A percentile compares a stretch with the other conserved stretches of the same genome.
Evolutionary conservation across 768 basidiomycete genomes (phyloP).

Genomic region (Coprinellus aureogranulatus): DNA sequence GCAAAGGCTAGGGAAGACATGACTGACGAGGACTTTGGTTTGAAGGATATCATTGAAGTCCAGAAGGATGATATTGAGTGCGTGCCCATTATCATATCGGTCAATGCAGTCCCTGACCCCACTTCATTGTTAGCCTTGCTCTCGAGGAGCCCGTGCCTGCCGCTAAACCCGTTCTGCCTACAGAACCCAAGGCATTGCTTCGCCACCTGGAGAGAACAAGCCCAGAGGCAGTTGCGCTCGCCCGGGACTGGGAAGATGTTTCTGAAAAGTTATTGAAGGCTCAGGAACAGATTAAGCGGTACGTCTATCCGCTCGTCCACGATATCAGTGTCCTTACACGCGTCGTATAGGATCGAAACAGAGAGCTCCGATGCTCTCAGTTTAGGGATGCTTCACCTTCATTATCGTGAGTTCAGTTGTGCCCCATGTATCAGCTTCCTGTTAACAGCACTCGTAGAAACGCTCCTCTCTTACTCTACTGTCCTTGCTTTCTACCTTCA

Average conservation of each 20-base stretch:
- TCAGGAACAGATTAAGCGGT: constrained; percentile 56
- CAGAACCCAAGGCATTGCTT: constrained; percentile 59
- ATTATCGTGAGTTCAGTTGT: constrained; percentile 70
- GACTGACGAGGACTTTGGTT: constrained; percentile 79
- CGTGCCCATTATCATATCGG: constrained; percentile 13
- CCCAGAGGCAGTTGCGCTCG: constrained; percentile 77
- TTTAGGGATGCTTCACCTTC: constrained; percentile 74
- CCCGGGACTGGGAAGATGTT: constrained; percentile 81
- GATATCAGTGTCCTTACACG: not conserved
- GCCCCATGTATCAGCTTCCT: no score
- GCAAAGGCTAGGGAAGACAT: constrained; percentile 68
- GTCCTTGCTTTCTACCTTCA: constrained; percentile 91
- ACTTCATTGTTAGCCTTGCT: constrained; percentile 26
- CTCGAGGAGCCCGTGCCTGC: constrained; percentile 36
- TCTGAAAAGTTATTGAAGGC: constrained; percentile 50
- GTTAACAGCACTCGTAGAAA: constrained; percentile 49
- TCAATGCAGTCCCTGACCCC: constrained; percentile 1
- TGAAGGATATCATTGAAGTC: constrained; percentile 57
- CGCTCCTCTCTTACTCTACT: constrained; percentile 85
- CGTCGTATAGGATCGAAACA: constrained; percentile 44
- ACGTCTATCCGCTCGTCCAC: constrained; percentile 19
- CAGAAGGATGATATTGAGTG: constrained; percentile 31
- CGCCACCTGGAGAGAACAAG: constrained; percentile 71
- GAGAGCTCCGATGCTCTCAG: constrained; percentile 51
- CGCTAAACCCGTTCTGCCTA: constrained; percentile 36